Evolutionary conservation across 306 rosid genomes (phyloP).

Genomic region (Citrullus colocynthis): DNA sequence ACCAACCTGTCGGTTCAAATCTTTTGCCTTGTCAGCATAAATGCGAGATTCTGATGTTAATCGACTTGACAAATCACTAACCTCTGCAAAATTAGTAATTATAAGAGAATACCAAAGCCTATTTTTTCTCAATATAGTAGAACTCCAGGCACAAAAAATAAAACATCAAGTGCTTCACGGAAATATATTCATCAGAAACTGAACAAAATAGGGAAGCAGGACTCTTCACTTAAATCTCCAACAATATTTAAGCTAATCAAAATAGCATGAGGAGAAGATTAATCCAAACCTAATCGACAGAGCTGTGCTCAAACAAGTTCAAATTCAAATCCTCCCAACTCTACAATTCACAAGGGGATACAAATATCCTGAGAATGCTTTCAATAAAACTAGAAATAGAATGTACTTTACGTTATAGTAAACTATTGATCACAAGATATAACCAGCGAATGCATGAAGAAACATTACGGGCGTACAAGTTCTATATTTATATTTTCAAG

Average conservation of each 20-base stretch:
- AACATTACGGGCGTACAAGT: background rate
- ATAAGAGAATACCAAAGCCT: background rate
- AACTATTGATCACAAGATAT: background rate
- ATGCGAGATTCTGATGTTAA: conserved; percentile 88
- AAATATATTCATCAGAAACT: background rate
- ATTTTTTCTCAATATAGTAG: background rate
- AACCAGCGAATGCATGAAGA: background rate
- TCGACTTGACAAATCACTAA: conserved; percentile 87
- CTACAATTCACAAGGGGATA: background rate
- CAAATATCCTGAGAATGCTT: background rate
- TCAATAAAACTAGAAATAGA: background rate
- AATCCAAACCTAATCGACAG: background rate
- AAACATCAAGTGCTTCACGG: background rate
- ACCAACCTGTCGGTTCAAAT: conserved; percentile 82
- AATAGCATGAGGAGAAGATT: background rate
- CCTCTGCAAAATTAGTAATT: conserved; percentile 64
- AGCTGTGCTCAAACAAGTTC: background rate
- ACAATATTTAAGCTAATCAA: background rate
- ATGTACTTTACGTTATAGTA: background rate
- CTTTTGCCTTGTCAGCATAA: conserved; percentile 90
- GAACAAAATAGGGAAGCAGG: background rate
- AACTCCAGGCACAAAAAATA: background rate
- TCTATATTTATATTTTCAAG: background rate
- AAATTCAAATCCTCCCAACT: background rate
- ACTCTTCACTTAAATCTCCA: background rate